A percentile compares a stretch with the other conserved stretches of the same genome.
phyloP scores from a whole-genome alignment of 164 flowering plant genomes.

The Chloranthus sessilifolius region DNA sequence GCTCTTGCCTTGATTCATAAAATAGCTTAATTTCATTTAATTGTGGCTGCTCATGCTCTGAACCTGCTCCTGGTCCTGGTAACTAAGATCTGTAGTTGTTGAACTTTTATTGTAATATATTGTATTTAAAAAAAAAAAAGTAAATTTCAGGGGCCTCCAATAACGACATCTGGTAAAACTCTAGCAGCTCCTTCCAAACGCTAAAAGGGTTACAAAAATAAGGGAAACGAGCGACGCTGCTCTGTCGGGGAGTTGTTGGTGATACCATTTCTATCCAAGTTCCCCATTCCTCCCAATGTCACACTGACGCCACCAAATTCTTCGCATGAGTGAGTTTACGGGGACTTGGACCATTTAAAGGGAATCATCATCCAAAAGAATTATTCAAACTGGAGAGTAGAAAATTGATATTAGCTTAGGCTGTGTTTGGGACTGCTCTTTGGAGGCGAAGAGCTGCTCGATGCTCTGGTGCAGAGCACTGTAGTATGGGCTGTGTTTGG shows the following conservation, averaged over 20 bases:
- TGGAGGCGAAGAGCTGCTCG: too few relatives aligned
- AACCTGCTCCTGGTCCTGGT: too few relatives aligned
- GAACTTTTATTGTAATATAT: too few relatives aligned
- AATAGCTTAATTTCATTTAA: too few relatives aligned
- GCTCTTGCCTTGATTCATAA: too few relatives aligned
- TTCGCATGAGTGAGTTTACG: slow-evolving; percentile 42
- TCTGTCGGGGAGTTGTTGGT: slow-evolving; percentile 73
- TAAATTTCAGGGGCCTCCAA: slow-evolving; percentile 61
- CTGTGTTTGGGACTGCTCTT: too few relatives aligned
- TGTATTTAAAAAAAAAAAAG: too few relatives aligned
- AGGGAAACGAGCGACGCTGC: slow-evolving; percentile 28
- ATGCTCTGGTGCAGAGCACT: too few relatives aligned
- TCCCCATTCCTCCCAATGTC: slow-evolving; percentile 49
- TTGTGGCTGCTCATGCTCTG: too few relatives aligned
- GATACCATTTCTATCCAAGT: slow-evolving; percentile 73
- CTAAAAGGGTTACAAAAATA: slow-evolving; percentile 64
- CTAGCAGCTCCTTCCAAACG: slow-evolving; percentile 51
- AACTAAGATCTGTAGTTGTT: too few relatives aligned
- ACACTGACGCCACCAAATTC: slow-evolving; percentile 24
- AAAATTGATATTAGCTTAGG: not conserved
- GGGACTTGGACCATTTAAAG: not conserved
- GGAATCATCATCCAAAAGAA: not conserved
- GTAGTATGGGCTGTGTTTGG: too few relatives aligned
- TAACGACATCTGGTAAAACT: slow-evolving; percentile 14
- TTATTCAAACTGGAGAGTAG: not conserved